Percentiles rank a stretch among this genome's conserved stretches.
Conservation (phyloP, 805 yeast genomes). For the Candida schatavii region DNA sequence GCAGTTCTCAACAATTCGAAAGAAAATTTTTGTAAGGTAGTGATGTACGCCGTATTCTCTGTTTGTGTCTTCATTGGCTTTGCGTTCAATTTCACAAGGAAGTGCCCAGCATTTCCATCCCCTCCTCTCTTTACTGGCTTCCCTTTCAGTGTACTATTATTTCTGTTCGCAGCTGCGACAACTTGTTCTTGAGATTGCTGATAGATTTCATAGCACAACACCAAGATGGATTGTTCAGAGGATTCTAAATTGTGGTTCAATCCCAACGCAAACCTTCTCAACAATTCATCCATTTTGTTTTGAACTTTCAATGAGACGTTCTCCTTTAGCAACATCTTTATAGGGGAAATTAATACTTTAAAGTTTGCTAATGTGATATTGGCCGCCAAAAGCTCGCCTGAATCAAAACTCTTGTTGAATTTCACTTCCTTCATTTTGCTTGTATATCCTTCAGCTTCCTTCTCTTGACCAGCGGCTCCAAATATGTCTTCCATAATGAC, state of each 20-base stretch:
- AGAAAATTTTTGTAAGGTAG: conserved; percentile 69
- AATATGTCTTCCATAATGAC: conserved; percentile 89
- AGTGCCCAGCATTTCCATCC: conserved; percentile 46
- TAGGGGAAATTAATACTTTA: conserved; percentile 59
- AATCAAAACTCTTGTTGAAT: conserved; percentile 81
- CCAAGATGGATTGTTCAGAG: conserved; percentile 54
- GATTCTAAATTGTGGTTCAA: conserved; percentile 65
- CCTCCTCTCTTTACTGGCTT: conserved; percentile 7
- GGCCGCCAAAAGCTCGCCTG: conserved; percentile 73
- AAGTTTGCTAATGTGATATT: conserved; percentile 60
- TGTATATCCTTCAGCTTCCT: conserved; percentile 89
- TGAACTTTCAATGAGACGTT: conserved; percentile 66
- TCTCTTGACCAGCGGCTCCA: conserved; percentile 90
- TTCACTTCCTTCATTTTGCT: conserved; percentile 88
- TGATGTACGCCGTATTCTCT: conserved; percentile 55
- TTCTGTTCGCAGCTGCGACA: conserved; percentile 2
- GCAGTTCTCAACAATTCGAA: conserved; percentile 74
- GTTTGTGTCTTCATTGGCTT: conserved; percentile 51
- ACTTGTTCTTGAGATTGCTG: conserved; percentile 43
- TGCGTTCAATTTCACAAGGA: conserved; percentile 68
- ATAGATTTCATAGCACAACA: conserved; percentile 72
- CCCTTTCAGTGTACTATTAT: background rate
- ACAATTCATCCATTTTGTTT: conserved; percentile 71
- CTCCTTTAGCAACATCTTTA: conserved; percentile 59
- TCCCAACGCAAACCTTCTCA: conserved; percentile 78